Evolutionary conservation across 1,284 basidiomycete species (phyloP).

Genomic region (Uromyces viciae-fabae): DNA sequence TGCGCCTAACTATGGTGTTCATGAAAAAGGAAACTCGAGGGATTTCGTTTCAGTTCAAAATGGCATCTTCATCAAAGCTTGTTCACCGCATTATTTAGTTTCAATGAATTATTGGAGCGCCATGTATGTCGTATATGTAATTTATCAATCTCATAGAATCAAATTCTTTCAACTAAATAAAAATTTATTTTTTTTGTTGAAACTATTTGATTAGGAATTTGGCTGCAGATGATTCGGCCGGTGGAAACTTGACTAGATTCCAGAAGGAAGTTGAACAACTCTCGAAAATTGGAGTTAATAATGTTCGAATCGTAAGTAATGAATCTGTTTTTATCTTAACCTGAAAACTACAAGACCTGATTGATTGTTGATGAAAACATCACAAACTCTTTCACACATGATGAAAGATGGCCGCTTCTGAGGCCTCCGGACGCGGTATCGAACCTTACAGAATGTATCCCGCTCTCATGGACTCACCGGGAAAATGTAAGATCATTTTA

Average conservation of each 20-base stretch:
- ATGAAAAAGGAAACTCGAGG: background rate
- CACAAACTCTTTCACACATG: background rate
- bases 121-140: background rate
- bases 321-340: conserved; percentile 14
- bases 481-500: conserved; percentile 16
- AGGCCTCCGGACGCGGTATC: conserved; percentile 15
- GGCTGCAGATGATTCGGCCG: conserved; percentile 47
- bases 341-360: conserved; percentile 33
- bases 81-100: conserved; percentile 19
- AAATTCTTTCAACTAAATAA: background rate
- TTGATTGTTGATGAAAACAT: background rate
- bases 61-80: conserved; percentile 24
- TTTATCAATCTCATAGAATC: no score
- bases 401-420: conserved; percentile 33
- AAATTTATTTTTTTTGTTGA: conserved; percentile 23
- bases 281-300: conserved; percentile 48
- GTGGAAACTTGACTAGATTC: conserved; percentile 47
- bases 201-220: conserved; percentile 48
- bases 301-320: conserved; percentile 49
- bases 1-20: background rate
- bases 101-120: conserved; percentile 44
- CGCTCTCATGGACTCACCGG: conserved; percentile 41
- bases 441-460: conserved; percentile 43
- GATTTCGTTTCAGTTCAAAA: conserved; percentile 37
- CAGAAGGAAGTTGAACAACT: conserved; percentile 49